These are phyloP conservation scores for Cucurbita argyrosperma DNA, from an alignment of 306 rosid species.

Conservation along the genomic window DNA sequence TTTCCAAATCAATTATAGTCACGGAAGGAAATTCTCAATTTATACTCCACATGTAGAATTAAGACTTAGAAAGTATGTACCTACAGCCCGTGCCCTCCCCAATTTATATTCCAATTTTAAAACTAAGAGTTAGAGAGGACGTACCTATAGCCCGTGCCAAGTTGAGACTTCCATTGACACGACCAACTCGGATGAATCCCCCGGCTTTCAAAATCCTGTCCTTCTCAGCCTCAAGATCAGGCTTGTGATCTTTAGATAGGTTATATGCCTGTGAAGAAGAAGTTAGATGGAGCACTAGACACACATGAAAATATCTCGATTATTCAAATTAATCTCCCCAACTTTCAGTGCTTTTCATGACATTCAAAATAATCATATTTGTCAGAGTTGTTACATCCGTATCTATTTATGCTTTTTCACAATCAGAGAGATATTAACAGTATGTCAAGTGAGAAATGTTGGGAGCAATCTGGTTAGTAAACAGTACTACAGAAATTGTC, in stretches of 20 bases:
- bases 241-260: conserved; percentile 92
- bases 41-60: not conserved
- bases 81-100: conserved; percentile 10
- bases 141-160: conserved; percentile 90
- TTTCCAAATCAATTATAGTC: not conserved
- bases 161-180: conserved; percentile 90
- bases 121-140: not conserved
- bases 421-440: not conserved
- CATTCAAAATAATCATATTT: not conserved
- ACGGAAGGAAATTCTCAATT: not conserved
- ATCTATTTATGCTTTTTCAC: not conserved
- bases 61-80: conserved; percentile 10
- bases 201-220: conserved; percentile 89
- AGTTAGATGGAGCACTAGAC: not conserved
- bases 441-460: not conserved
- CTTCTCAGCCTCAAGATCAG: conserved; percentile 71
- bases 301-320: not conserved
- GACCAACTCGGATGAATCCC: conserved; percentile 84
- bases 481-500: not conserved
- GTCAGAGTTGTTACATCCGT: not conserved
- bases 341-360: not conserved
- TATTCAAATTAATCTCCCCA: not conserved
- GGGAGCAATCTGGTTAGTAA: not conserved
- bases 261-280: conserved; percentile 49
- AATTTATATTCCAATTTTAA: not conserved